Conservation (phyloP, 768 basidiomycete genomes). For the Inosperma sp. region DNA sequence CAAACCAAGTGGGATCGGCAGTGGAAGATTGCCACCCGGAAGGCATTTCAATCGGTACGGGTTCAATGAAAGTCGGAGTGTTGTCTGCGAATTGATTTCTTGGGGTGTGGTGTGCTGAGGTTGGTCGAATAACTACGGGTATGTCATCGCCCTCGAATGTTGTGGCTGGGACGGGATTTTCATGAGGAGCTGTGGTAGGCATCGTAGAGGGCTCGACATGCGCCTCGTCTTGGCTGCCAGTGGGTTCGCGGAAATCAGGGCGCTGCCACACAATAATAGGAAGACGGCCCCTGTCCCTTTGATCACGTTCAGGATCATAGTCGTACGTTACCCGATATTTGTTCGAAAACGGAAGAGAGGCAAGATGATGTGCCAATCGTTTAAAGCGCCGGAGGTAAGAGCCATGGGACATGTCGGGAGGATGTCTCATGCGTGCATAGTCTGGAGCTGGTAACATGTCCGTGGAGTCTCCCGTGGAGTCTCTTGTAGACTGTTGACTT, state of each 20-base stretch:
- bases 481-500: no score
- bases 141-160: no score
- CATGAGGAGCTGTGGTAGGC: not conserved
- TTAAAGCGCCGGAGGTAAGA: no score
- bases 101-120: not conserved
- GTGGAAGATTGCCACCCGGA: not conserved
- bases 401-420: no score
- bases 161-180: no score
- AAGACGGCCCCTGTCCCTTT: conserved; percentile 4
- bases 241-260: not conserved
- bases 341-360: no score
- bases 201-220: not conserved
- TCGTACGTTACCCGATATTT: conserved; percentile 10
- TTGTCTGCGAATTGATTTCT: not conserved
- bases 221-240: not conserved
- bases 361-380: no score
- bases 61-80: not conserved
- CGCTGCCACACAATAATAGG: conserved; percentile 8
- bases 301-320: conserved; percentile 1
- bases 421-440: no score
- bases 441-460: no score
- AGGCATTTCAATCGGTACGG: not conserved
- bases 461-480: no score
- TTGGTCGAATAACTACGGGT: no score
- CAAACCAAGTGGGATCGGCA: not conserved